Conservation (phyloP, 208 protist genomes). For the Leishmania major region DNA sequence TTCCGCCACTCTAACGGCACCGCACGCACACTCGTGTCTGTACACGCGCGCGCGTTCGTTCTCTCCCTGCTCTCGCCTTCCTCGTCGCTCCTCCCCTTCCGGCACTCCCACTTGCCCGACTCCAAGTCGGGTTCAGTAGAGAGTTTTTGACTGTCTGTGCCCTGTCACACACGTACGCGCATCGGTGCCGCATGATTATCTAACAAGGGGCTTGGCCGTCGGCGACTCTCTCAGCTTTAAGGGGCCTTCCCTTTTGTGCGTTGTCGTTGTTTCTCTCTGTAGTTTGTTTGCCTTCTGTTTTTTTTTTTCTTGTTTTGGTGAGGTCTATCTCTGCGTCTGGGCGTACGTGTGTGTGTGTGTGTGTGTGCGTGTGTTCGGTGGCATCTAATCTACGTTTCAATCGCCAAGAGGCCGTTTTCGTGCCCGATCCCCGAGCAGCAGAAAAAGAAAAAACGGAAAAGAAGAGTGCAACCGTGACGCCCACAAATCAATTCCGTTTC, state of each 20-base stretch:
- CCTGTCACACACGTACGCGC: too few species aligned
- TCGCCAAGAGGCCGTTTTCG: neutral
- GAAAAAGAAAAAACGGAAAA: neutral
- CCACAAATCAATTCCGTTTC: neutral
- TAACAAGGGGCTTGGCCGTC: neutral
- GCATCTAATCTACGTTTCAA: neutral
- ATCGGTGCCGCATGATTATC: neutral
- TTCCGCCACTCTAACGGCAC: neutral
- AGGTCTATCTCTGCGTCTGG: neutral
- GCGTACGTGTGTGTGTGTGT: constrained; percentile 9
- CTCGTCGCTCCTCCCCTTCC: neutral
- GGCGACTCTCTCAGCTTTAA: neutral
- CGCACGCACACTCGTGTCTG: neutral
- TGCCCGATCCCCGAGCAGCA: neutral
- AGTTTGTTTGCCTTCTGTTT: neutral
- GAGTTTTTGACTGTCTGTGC: neutral
- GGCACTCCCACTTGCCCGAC: neutral
- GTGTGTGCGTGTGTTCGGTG: neutral
- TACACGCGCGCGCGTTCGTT: neutral
- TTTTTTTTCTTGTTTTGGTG: too few species aligned
- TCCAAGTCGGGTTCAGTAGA: neutral
- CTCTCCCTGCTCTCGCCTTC: neutral
- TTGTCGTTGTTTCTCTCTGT: neutral
- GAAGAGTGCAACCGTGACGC: neutral
- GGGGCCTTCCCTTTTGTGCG: neutral